phyloP scores from a whole-genome alignment of 441 rosid genomes.

The Theobroma grandiflorum region DNA sequence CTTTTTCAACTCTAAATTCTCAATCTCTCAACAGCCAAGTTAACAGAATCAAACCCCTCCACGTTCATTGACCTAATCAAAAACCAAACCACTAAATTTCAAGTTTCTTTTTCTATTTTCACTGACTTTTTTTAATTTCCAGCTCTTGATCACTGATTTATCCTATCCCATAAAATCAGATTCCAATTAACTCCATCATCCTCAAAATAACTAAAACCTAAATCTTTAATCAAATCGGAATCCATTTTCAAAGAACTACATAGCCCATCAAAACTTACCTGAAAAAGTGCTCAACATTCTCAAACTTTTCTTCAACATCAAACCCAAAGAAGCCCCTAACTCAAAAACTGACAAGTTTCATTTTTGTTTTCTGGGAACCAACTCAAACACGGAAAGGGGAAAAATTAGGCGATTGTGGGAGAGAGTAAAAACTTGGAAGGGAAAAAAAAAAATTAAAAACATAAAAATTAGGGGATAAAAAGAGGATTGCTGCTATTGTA shows the following conservation, averaged over 20 bases:
- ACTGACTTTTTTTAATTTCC: background rate
- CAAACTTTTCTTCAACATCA: slow-evolving; percentile 14
- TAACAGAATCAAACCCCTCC: slow-evolving; percentile 1
- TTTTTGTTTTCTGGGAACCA: background rate
- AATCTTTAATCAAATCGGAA: slow-evolving; percentile 11
- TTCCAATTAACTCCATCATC: slow-evolving; percentile 1
- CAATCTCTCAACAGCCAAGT: slow-evolving; percentile 10
- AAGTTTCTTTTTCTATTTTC: background rate
- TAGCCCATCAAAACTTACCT: slow-evolving; percentile 39
- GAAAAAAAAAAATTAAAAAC: background rate
- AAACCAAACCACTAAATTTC: background rate
- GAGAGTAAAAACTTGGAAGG: background rate
- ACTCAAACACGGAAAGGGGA: background rate
- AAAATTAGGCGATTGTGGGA: slow-evolving; percentile 2
- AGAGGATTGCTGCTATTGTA: slow-evolving; percentile 34
- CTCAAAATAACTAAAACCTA: background rate
- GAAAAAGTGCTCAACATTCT: slow-evolving; percentile 23
- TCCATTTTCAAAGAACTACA: slow-evolving; percentile 13
- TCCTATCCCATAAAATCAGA: slow-evolving; percentile 6
- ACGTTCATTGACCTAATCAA: background rate
- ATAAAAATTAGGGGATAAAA: background rate
- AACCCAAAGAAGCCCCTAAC: slow-evolving; percentile 26
- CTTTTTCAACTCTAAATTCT: background rate
- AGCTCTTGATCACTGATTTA: background rate
- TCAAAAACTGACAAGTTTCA: slow-evolving; percentile 3